A percentile compares a stretch with the other conserved stretches of the same genome.
These are phyloP conservation scores for Yarrowia galli DNA, from an alignment of 1,139 yeast species.

Conservation along the genomic window DNA sequence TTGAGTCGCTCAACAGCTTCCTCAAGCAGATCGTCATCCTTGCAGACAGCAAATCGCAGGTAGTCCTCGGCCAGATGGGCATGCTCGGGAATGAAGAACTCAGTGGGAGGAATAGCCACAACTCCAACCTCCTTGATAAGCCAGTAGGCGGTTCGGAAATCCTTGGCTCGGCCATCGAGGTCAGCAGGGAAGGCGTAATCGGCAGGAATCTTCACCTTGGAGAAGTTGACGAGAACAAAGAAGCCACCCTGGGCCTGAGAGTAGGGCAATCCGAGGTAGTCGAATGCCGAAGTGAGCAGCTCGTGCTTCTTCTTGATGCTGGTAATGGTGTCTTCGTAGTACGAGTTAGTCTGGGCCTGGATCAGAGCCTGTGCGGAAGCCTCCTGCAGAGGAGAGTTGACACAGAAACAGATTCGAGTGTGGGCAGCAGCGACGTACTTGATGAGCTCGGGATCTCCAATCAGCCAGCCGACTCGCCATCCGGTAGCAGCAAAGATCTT, in stretches of 20 bases:
- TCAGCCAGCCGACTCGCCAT: conserved; percentile 96
- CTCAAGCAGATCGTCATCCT: conserved; percentile 78
- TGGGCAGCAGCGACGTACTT: conserved; percentile 88
- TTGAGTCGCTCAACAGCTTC: conserved; percentile 82
- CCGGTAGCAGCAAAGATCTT: conserved; percentile 98
- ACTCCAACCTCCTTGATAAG: conserved; percentile 90
- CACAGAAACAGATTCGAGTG: conserved; percentile 87
- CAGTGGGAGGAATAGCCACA: conserved; percentile 96
- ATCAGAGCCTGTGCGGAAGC: conserved; percentile 82
- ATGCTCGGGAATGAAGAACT: conserved; percentile 75
- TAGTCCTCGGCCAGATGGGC: conserved; percentile 82
- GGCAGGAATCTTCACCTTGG: conserved; percentile 77
- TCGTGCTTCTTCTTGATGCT: conserved; percentile 74
- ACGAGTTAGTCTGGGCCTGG: conserved; percentile 65
- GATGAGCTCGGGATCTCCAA: conserved; percentile 83
- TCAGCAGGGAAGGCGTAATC: conserved; percentile 76
- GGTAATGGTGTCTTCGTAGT: conserved; percentile 71
- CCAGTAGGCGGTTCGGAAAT: conserved; percentile 92
- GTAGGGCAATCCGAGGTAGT: conserved; percentile 85
- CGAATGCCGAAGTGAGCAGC: conserved; percentile 77
- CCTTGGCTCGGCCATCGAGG: conserved; percentile 72
- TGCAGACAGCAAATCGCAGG: conserved; percentile 94
- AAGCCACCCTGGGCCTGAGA: conserved; percentile 93
- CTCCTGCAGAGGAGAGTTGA: conserved; percentile 94
- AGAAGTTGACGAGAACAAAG: conserved; percentile 85